These are phyloP conservation scores for Aspergillus tanneri DNA, from an alignment of 2,329 filamentous ascomycete genomes.

Conservation along the genomic window DNA sequence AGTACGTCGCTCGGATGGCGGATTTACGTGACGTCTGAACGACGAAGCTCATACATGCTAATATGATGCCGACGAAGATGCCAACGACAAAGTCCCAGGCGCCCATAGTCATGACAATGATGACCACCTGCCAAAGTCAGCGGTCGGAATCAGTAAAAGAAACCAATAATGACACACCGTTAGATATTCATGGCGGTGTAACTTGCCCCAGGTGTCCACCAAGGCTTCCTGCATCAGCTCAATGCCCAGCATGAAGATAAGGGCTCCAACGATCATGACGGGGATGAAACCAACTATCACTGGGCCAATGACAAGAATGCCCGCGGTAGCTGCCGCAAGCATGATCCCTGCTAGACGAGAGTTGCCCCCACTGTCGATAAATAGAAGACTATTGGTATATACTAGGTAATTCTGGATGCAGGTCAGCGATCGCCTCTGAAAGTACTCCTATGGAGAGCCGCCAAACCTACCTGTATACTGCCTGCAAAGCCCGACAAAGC, in stretches of 20 bases:
- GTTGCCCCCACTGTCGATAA: constrained; percentile 88
- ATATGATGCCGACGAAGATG: constrained; percentile 84
- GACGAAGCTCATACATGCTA: constrained; percentile 88
- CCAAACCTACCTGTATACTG: constrained; percentile 65
- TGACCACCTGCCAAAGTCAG: constrained; percentile 58
- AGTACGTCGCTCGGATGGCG: constrained; percentile 85
- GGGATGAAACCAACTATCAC: constrained; percentile 90
- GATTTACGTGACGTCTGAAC: constrained; percentile 88
- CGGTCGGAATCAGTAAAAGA: not conserved
- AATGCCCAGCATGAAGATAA: constrained; percentile 94
- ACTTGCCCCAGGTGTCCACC: constrained; percentile 81
- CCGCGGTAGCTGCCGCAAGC: constrained; percentile 75
- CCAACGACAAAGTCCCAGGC: constrained; percentile 95
- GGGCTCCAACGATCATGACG: constrained; percentile 90
- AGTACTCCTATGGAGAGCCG: not conserved
- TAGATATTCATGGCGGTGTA: constrained; percentile 82
- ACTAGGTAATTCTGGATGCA: constrained; percentile 83
- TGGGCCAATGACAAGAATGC: constrained; percentile 81
- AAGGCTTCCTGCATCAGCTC: constrained; percentile 87
- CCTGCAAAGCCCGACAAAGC: constrained; percentile 80
- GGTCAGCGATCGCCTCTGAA: constrained; percentile 23
- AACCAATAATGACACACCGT: constrained; percentile 57
- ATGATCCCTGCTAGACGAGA: constrained; percentile 82
- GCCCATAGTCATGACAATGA: constrained; percentile 93
- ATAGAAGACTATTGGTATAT: constrained; percentile 95